A percentile compares a stretch with the other conserved stretches of the same genome.
Evolutionary conservation across 805 yeast genomes (phyloP).

Genomic region (Suhomyces sp.): DNA sequence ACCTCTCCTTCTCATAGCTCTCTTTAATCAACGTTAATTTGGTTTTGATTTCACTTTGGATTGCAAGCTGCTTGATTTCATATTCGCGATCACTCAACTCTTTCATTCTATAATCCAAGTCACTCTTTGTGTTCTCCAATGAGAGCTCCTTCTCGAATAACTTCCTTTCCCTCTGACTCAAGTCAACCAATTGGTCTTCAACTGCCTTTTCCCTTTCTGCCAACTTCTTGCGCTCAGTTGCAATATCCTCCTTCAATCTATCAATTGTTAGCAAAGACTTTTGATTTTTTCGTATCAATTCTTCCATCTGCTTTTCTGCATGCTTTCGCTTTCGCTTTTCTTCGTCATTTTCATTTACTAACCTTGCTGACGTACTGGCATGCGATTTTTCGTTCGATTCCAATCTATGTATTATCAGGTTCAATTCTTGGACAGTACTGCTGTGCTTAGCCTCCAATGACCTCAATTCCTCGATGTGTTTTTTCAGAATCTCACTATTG

Average conservation of each 20-base stretch:
- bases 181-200: not conserved
- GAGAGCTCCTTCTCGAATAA: not conserved
- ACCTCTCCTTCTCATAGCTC: constrained; percentile 6
- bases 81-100: constrained; percentile 11
- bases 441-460: too few relatives aligned
- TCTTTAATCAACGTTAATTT: constrained; percentile 10
- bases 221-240: not conserved
- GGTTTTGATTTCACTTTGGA: constrained; percentile 7
- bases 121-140: constrained; percentile 2
- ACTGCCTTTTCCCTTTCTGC: not conserved
- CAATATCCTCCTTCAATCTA: not conserved
- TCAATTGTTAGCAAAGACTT: not conserved
- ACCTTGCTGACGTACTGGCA: too few relatives aligned
- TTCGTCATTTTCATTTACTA: too few relatives aligned
- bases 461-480: too few relatives aligned
- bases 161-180: too few relatives aligned
- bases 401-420: too few relatives aligned
- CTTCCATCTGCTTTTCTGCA: too few relatives aligned
- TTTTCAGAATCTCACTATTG: too few relatives aligned
- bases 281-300: not conserved
- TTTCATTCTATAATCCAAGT: constrained; percentile 8
- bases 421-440: too few relatives aligned
- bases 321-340: too few relatives aligned
- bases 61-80: constrained; percentile 5
- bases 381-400: too few relatives aligned